Percentiles rank a stretch among this genome's conserved stretches.
phyloP scores from a whole-genome alignment of 148 eudicot genomes.

The Dianthus caryophyllus region DNA sequence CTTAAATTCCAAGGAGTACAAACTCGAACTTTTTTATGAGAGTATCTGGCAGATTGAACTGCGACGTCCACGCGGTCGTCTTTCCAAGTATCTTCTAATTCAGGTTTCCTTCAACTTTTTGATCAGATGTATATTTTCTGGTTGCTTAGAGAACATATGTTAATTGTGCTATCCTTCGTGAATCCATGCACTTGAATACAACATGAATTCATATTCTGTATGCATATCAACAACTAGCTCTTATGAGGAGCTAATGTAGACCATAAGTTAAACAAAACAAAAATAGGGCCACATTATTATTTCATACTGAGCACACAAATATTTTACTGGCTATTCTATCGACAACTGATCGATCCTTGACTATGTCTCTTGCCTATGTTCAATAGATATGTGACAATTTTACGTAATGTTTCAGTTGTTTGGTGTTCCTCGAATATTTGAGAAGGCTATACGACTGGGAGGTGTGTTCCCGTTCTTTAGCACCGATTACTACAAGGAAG shows the following conservation, averaged over 20 bases:
- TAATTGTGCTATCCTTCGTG: no score
- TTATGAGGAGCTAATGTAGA: no score
- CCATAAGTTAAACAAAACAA: no score
- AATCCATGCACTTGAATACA: no score
- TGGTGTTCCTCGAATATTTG: constrained; percentile 66
- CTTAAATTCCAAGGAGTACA: constrained; percentile 19
- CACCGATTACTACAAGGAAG: constrained; percentile 35
- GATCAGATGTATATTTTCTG: background rate
- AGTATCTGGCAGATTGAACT: constrained; percentile 52
- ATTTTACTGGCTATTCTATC: background rate
- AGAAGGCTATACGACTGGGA: constrained; percentile 36
- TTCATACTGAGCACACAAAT: no score
- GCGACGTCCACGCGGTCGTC: constrained; percentile 29
- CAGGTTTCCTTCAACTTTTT: constrained; percentile 36
- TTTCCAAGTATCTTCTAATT: constrained; percentile 39
- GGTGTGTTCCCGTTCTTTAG: constrained; percentile 1
- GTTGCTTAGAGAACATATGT: background rate
- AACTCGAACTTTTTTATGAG: constrained; percentile 46
- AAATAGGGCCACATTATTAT: no score
- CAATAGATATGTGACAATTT: background rate
- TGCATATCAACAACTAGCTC: no score
- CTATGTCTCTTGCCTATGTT: background rate
- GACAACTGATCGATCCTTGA: background rate
- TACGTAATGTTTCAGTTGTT: constrained; percentile 37
- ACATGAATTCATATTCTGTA: no score